These are phyloP conservation scores for Calonectria pauciramosa DNA, from an alignment of 2,329 filamentous ascomycete species.

Conservation along the genomic window DNA sequence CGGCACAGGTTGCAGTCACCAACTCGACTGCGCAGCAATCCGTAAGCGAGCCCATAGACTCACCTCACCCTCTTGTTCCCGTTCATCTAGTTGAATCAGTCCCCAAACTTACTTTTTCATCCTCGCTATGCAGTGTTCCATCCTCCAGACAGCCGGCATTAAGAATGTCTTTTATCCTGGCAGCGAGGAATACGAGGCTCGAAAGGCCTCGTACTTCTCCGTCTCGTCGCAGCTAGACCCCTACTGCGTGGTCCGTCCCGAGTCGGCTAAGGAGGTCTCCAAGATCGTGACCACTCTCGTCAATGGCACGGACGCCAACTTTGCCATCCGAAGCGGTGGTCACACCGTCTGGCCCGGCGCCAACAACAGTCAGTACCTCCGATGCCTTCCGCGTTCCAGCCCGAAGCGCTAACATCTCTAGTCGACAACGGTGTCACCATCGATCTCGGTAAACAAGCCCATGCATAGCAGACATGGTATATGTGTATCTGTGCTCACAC, in stretches of 20 bases:
- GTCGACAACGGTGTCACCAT: slow-evolving; percentile 45
- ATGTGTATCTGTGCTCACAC: not conserved
- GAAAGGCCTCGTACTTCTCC: slow-evolving; percentile 35
- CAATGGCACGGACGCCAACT: slow-evolving; percentile 36
- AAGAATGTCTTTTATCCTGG: slow-evolving; percentile 5
- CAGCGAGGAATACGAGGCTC: slow-evolving; percentile 13
- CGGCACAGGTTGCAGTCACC: not conserved
- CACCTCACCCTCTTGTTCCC: not conserved
- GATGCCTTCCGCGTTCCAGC: not conserved
- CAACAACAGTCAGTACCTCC: slow-evolving; percentile 33
- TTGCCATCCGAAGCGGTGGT: slow-evolving; percentile 49
- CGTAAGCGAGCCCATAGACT: not conserved
- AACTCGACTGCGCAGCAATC: not conserved
- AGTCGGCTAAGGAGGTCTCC: slow-evolving; percentile 41
- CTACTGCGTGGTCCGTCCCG: slow-evolving; percentile 46
- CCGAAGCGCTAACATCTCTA: not conserved
- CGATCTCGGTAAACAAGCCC: slow-evolving; percentile 33
- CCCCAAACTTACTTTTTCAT: not conserved
- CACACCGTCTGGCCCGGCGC: slow-evolving; percentile 49
- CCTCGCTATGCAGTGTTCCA: not conserved
- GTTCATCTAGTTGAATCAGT: not conserved
- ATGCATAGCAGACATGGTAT: not conserved
- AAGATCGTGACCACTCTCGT: slow-evolving; percentile 34
- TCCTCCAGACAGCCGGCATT: not conserved
- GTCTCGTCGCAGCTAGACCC: slow-evolving; percentile 46